Conservation (phyloP, 2,329 filamentous ascomycete species). For the Gaeumannomyces sp. region DNA sequence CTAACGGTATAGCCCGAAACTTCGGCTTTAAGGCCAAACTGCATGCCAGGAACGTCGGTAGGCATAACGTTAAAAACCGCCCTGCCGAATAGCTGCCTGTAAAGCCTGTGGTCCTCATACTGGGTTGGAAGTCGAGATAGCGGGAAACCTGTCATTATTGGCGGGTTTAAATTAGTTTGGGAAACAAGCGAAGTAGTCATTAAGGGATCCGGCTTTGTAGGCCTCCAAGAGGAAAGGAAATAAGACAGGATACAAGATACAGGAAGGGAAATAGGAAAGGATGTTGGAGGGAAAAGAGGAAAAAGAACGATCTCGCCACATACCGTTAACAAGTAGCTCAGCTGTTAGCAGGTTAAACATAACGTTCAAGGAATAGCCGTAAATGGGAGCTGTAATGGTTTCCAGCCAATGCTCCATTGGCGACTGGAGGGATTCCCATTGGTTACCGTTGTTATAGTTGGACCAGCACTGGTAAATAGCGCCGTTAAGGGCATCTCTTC, state of each 20-base stretch:
- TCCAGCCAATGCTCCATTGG: conserved; percentile 19
- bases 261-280: too few species aligned
- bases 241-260: too few species aligned
- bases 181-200: too few species aligned
- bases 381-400: background rate
- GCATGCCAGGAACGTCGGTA: conserved; percentile 29
- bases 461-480: conserved; percentile 24
- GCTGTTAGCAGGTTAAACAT: conserved; percentile 46
- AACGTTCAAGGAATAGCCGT: conserved; percentile 20
- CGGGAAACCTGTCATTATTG: conserved; percentile 22
- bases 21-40: conserved; percentile 29
- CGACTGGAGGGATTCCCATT: conserved; percentile 9
- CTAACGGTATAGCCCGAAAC: conserved; percentile 27
- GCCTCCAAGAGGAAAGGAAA: too few species aligned
- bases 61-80: conserved; percentile 37
- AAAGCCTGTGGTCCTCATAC: conserved; percentile 36
- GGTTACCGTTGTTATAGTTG: conserved; percentile 14
- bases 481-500: conserved; percentile 16
- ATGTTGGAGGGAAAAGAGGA: too few species aligned
- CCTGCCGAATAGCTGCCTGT: conserved; percentile 36
- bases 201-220: too few species aligned
- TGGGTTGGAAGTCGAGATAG: conserved; percentile 38
- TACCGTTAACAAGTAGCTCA: conserved; percentile 45
- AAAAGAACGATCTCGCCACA: background rate
- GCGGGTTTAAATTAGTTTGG: background rate